Evolutionary conservation across 2,329 filamentous ascomycete genomes (phyloP), one percentile per base, ranked within the genome.

Genomic region (Arthrobotrys conoides): DNA sequence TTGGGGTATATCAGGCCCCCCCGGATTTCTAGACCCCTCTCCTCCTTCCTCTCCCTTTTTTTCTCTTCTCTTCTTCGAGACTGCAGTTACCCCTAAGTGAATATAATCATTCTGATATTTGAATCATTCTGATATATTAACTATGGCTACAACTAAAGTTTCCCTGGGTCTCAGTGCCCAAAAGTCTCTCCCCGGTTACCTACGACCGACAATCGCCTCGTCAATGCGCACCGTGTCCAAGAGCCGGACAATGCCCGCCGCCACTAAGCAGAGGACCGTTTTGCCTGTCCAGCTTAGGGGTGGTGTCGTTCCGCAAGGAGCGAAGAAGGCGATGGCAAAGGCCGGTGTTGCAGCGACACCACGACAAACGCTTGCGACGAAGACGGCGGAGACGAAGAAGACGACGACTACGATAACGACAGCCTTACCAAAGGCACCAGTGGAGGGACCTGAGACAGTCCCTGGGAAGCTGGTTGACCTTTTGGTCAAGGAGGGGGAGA

Each of bases 111-210:
- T 48, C 18, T 48, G 18, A 8, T 10, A 22, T 48, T 20, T 20
- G 22, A 48, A 14, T 20, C 44, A 46, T 27, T 51, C 22, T 51
- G 48, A 51, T 51, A 46, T 46, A 8, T n/a, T 51, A 5, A 64
- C 44, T 46, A 64, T 44, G 53, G 53, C 53, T 59, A 59, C 30
- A 59, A 38, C 33, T 41, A 18, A 41, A n/a, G 27, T 59, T n/a
- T 59, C 53, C 30, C 53, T 14, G 33, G 53, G 30, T 41, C 30
- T 59, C 33, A 55, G 59, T 48, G 59, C 59, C 27, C 59, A 64
- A 44, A 27, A 27, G 10, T 20, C 38, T 64, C 59, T 44, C 22
- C 57, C 59, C 22, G 38, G 44, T 33, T 64, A 48, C 38, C 20
- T 48, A 30, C n/a, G 53, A 14, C 53, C 33, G 22, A 59, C 53